phyloP scores from a whole-genome alignment of 2,329 filamentous ascomycete species.

The Aspergillus fischeri region DNA sequence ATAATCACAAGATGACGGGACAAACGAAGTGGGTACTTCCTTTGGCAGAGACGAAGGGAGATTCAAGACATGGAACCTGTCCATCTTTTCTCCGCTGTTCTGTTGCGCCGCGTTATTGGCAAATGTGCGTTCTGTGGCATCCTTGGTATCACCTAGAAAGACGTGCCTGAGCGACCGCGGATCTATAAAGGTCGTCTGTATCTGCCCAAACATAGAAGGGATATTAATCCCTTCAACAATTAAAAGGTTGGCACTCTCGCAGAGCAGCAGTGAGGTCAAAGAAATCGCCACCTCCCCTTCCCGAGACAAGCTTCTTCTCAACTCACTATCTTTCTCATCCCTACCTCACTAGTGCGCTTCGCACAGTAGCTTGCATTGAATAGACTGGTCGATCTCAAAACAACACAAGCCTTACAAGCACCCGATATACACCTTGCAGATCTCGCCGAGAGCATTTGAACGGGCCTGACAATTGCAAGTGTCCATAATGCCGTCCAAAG shows the following conservation, averaged over 20 bases:
- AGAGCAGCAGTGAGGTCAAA: not conserved
- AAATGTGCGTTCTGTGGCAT: conserved; percentile 16
- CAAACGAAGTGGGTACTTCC: conserved; percentile 16
- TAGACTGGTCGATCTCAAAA: not conserved
- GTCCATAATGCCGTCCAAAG: conserved; percentile 22
- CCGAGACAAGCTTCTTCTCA: not conserved
- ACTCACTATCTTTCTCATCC: not conserved
- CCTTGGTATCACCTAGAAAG: conserved; percentile 15
- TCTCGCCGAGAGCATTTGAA: not conserved
- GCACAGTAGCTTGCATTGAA: not conserved
- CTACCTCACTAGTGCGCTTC: not conserved
- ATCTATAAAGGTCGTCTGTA: not conserved
- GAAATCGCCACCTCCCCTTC: not conserved
- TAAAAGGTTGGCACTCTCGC: not conserved
- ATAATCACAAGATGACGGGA: conserved; percentile 19
- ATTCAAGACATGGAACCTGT: conserved; percentile 11
- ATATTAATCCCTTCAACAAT: not conserved
- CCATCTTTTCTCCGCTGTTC: conserved; percentile 4
- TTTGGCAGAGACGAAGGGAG: conserved; percentile 7
- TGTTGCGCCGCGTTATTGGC: conserved; percentile 10
- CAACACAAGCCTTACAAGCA: not conserved
- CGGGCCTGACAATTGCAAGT: not conserved
- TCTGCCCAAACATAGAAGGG: not conserved
- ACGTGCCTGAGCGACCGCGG: not conserved
- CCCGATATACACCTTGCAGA: not conserved